A percentile compares a stretch with the other conserved stretches of the same genome.
phyloP scores from a whole-genome alignment of 345 rosid species.

The Arabidopsis suecica region DNA sequence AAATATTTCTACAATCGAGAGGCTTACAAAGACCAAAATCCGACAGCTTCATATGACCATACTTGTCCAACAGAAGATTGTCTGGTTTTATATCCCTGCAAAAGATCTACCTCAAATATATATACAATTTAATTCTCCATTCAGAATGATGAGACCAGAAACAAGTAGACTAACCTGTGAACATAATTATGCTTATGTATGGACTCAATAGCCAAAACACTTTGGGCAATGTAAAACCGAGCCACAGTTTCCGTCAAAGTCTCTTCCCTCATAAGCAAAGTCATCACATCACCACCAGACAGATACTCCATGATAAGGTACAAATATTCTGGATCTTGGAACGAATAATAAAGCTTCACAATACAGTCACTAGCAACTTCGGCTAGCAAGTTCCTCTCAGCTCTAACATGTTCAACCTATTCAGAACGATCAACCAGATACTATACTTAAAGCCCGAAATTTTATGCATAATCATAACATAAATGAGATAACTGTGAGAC shows the following conservation, averaged over 20 bases:
- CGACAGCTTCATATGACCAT: slow-evolving; percentile 92
- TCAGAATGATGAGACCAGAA: background rate
- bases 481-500: slow-evolving; percentile 29
- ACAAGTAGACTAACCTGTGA: slow-evolving; percentile 67
- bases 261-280: slow-evolving; percentile 92
- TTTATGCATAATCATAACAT: background rate
- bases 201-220: slow-evolving; percentile 89
- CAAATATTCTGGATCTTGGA: slow-evolving; percentile 82
- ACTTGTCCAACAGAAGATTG: slow-evolving; percentile 84
- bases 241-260: slow-evolving; percentile 92
- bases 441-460: background rate
- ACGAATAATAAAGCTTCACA: slow-evolving; percentile 91
- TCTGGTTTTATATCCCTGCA: slow-evolving; percentile 97
- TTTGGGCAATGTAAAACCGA: slow-evolving; percentile 87
- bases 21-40: slow-evolving; percentile 99
- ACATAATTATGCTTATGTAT: slow-evolving; percentile 91
- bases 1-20: slow-evolving; percentile 78
- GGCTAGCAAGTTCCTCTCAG: slow-evolving; percentile 96
- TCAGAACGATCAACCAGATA: slow-evolving; percentile 17
- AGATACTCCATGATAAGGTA: slow-evolving; percentile 94
- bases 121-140: slow-evolving; percentile 8
- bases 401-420: slow-evolving; percentile 92
- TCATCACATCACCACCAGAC: slow-evolving; percentile 97
- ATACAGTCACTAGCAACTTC: slow-evolving; percentile 91
- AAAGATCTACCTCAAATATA: slow-evolving; percentile 29